phyloP scores from a whole-genome alignment of 2,329 filamentous ascomycete species.

The Diplodia corticola region DNA sequence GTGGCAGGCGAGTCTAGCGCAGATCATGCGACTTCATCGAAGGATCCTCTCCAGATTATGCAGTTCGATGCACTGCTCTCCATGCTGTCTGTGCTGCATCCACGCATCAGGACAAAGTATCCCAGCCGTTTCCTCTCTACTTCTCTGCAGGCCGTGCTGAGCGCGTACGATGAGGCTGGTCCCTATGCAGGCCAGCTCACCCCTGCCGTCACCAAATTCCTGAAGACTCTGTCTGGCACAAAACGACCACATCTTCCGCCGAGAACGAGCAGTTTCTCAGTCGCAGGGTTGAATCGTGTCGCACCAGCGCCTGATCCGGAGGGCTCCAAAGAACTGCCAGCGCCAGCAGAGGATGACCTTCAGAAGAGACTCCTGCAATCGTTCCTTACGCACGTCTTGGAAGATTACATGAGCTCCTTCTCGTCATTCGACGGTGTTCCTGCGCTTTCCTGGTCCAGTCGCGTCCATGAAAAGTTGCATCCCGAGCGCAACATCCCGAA shows the following conservation, averaged over 20 bases:
- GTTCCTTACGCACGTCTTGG: constrained; percentile 75
- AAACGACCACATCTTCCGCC: constrained; percentile 66
- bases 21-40: constrained; percentile 36
- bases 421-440: constrained; percentile 48
- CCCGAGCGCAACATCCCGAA: constrained; percentile 65
- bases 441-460: constrained; percentile 52
- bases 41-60: constrained; percentile 43
- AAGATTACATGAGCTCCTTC: constrained; percentile 67
- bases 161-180: constrained; percentile 62
- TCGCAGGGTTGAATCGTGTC: constrained; percentile 29
- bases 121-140: constrained; percentile 77
- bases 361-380: constrained; percentile 68
- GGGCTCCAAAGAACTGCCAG: constrained; percentile 47
- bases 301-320: constrained; percentile 58
- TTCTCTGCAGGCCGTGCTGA: constrained; percentile 70
- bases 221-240: constrained; percentile 67
- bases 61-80: constrained; percentile 70
- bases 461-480: constrained; percentile 68
- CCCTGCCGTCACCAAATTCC: constrained; percentile 67
- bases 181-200: constrained; percentile 64
- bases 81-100: constrained; percentile 72
- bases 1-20: constrained; percentile 26
- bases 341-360: constrained; percentile 59
- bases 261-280: constrained; percentile 55
- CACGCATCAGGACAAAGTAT: constrained; percentile 72